These are phyloP conservation scores for Phytophthora sp. DNA, from an alignment of 352 stramenopile genomes.

Conservation along the genomic window DNA sequence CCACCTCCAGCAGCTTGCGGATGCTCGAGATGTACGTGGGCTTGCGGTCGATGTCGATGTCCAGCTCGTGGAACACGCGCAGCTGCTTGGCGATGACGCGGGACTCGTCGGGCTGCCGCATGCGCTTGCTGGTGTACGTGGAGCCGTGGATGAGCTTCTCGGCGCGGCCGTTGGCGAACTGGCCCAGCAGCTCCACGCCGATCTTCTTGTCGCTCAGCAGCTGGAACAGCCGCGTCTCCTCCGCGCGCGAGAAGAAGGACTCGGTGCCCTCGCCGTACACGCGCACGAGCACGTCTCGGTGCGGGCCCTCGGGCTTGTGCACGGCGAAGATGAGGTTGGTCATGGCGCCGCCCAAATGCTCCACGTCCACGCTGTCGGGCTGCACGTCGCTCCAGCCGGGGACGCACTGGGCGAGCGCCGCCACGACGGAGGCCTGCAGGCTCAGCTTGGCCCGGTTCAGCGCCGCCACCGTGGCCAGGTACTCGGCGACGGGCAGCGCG, in stretches of 20 bases:
- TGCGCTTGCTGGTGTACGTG: conserved; percentile 71
- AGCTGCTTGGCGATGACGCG: conserved; percentile 66
- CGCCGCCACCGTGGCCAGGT: conserved; percentile 53
- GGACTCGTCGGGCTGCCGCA: conserved; percentile 62
- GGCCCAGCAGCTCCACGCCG: conserved; percentile 73
- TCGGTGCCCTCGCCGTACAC: conserved; percentile 86
- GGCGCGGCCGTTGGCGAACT: conserved; percentile 77
- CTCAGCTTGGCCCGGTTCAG: conserved; percentile 74
- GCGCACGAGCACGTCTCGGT: conserved; percentile 74
- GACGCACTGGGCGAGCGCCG: conserved; percentile 58
- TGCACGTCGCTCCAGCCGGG: conserved; percentile 62
- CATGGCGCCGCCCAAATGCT: conserved; percentile 80
- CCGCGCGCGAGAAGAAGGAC: conserved; percentile 76
- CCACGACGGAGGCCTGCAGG: conserved; percentile 71
- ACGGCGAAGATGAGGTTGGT: conserved; percentile 88
- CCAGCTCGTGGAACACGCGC: conserved; percentile 69
- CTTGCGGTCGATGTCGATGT: conserved; percentile 67
- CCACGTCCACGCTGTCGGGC: conserved; percentile 63
- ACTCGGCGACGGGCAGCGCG: too few species aligned
- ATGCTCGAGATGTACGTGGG: conserved; percentile 66
- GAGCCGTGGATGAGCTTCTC: conserved; percentile 78
- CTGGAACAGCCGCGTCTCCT: conserved; percentile 83
- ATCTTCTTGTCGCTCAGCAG: conserved; percentile 72
- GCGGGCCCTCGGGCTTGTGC: conserved; percentile 67
- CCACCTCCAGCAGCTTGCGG: conserved; percentile 61